Percentiles rank a stretch among this genome's conserved stretches.
These are phyloP conservation scores for Nidularia pulvinata DNA, from an alignment of 768 basidiomycete species.

Conservation along the genomic window DNA sequence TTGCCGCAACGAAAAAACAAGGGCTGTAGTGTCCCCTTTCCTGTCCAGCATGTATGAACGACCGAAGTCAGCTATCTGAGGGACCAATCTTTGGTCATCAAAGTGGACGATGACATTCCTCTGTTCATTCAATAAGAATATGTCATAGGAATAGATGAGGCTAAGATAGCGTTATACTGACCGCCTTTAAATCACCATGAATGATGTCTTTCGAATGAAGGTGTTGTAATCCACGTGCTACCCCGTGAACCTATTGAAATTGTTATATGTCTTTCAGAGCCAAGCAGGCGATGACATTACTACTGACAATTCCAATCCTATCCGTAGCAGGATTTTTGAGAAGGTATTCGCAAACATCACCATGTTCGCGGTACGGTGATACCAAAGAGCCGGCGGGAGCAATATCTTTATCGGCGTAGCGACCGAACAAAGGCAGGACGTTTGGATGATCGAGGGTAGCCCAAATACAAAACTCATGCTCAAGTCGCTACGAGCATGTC, in stretches of 20 bases:
- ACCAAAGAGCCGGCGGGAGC: not conserved
- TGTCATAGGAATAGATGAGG: not conserved
- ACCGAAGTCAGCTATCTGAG: not conserved
- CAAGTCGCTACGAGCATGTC: not conserved
- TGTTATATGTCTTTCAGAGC: not conserved
- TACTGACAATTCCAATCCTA: not conserved
- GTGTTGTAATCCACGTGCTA: not conserved
- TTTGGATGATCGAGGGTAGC: not conserved
- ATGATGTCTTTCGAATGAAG: not conserved
- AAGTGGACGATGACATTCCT: not conserved
- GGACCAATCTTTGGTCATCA: not conserved
- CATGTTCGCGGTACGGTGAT: not conserved
- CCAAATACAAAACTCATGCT: not conserved
- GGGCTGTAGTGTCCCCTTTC: not conserved
- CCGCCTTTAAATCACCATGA: not conserved
- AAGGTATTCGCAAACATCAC: not conserved
- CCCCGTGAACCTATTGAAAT: not conserved
- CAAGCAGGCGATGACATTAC: not conserved
- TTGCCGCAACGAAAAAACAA: not conserved
- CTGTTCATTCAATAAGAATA: not conserved
- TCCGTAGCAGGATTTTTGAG: not conserved
- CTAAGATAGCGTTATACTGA: not conserved
- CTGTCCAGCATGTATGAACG: not conserved
- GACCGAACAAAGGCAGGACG: not conserved
- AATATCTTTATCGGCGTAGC: not conserved